phyloP scores from a whole-genome alignment of 768 basidiomycete genomes.

The Podaxis sp. region DNA sequence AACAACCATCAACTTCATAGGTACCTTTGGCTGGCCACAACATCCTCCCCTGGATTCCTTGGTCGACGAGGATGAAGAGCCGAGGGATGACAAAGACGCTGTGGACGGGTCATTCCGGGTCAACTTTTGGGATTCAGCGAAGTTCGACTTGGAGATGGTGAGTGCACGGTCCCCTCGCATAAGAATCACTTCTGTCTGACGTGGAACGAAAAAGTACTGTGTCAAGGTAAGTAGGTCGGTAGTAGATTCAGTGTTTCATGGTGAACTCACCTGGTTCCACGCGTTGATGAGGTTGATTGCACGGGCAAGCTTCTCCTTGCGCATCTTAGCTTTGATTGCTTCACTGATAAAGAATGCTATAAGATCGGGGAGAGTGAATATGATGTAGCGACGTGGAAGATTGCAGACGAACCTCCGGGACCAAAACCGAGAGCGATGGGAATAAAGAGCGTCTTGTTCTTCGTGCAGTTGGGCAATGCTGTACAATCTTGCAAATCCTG shows the following conservation, averaged over 20 bases:
- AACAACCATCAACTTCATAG: slow-evolving; percentile 2
- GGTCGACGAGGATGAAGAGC: neutral
- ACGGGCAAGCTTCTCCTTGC: neutral
- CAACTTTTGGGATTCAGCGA: neutral
- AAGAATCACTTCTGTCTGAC: slow-evolving; percentile 5
- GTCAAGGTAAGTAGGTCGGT: neutral
- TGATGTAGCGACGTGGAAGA: neutral
- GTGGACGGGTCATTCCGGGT: neutral
- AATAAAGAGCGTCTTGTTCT: neutral
- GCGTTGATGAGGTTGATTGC: slow-evolving; percentile 10
- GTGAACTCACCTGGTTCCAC: slow-evolving; percentile 8
- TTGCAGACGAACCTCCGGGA: neutral
- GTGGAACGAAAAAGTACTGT: slow-evolving; percentile 12
- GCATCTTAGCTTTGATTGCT: neutral
- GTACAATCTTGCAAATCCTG: slow-evolving; percentile 9
- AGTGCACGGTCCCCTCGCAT: slow-evolving; percentile 7
- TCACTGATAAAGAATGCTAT: slow-evolving; percentile 3
- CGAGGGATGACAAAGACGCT: neutral
- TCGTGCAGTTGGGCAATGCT: neutral
- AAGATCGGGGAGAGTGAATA: neutral
- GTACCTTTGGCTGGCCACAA: neutral
- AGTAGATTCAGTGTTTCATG: neutral
- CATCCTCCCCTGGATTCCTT: neutral
- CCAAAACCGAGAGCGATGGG: slow-evolving; percentile 1
- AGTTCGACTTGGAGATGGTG: neutral